Percentiles rank a stretch among this genome's conserved stretches.
These are phyloP conservation scores for Linaria vulgaris DNA, from an alignment of 257 asterid species.

Conservation along the genomic window DNA sequence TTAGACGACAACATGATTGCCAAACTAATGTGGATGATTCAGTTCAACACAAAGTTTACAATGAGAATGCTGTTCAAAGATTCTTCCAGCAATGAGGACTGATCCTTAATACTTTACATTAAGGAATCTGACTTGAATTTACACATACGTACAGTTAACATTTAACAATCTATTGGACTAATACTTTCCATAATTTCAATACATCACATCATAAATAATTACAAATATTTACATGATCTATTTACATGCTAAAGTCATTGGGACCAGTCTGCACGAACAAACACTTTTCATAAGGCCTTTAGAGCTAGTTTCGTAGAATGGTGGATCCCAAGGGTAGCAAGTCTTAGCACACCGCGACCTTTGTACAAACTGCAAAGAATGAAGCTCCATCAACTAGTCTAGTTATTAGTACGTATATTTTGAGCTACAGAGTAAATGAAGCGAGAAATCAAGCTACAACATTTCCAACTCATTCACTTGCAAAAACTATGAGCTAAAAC, in stretches of 20 bases:
- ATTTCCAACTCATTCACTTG: neutral
- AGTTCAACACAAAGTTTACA: neutral
- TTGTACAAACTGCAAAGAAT: constrained; percentile 67
- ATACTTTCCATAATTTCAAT: neutral
- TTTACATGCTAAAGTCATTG: too few species aligned
- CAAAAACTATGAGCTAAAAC: neutral
- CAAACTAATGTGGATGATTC: neutral
- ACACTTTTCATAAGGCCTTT: constrained; percentile 40
- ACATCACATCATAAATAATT: constrained; percentile 2
- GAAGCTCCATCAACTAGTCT: constrained; percentile 1
- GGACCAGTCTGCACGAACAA: constrained; percentile 3
- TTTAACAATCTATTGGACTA: neutral
- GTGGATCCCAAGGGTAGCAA: constrained; percentile 72
- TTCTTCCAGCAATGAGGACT: neutral
- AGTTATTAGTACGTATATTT: neutral
- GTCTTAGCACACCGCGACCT: constrained; percentile 59
- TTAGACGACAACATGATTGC: neutral
- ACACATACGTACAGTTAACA: constrained; percentile 27
- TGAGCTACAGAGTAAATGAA: neutral
- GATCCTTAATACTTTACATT: neutral
- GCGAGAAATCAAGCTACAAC: neutral
- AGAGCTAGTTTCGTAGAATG: constrained; percentile 61
- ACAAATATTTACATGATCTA: constrained; percentile 21
- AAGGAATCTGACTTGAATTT: constrained; percentile 13
- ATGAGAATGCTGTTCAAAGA: neutral